A percentile compares a stretch with the other conserved stretches of the same genome.
phyloP scores from a whole-genome alignment of 495 filamentous ascomycete genomes.

The Aspergillus ellipticus region DNA sequence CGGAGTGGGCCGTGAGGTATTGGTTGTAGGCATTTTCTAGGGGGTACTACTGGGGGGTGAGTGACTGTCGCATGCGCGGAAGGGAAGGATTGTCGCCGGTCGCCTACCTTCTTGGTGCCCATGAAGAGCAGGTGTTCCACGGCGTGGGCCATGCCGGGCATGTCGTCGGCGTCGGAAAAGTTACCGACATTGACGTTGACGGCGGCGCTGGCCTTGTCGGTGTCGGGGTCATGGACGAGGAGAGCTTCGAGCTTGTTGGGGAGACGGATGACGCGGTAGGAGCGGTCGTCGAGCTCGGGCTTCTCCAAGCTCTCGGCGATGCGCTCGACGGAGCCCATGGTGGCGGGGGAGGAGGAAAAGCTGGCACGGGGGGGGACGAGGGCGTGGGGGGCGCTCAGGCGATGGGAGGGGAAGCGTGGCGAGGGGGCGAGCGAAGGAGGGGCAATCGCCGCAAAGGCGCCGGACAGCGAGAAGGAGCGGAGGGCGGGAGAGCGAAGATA shows the following conservation, averaged over 20 bases:
- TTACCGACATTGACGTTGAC: slow-evolving; percentile 95
- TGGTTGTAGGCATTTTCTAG: slow-evolving; percentile 94
- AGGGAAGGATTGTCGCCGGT: not conserved
- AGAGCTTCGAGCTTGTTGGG: slow-evolving; percentile 90
- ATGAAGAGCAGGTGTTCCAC: slow-evolving; percentile 96
- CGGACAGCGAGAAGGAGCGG: slow-evolving; percentile 13
- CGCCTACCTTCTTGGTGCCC: slow-evolving; percentile 91
- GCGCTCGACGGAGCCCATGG: slow-evolving; percentile 51
- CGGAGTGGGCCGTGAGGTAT: slow-evolving; percentile 84
- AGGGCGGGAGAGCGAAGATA: slow-evolving; percentile 18
- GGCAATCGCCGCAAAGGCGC: slow-evolving; percentile 18
- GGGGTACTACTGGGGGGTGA: slow-evolving; percentile 59
- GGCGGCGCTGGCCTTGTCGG: slow-evolving; percentile 93
- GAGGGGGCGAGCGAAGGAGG: slow-evolving; percentile 18
- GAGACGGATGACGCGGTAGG: slow-evolving; percentile 82
- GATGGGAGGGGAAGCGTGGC: slow-evolving; percentile 14
- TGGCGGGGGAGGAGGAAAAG: slow-evolving; percentile 23
- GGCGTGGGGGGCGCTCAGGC: not conserved
- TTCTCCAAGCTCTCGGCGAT: slow-evolving; percentile 81
- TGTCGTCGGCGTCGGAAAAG: slow-evolving; percentile 84
- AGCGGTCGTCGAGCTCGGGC: slow-evolving; percentile 82
- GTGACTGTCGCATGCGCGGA: not conserved
- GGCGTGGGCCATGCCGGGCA: slow-evolving; percentile 92
- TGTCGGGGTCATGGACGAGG: slow-evolving; percentile 89
- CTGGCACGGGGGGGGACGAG: slow-evolving; percentile 17